These are phyloP conservation scores for Mycena crocata DNA, from an alignment of 768 basidiomycete genomes.

Conservation along the genomic window DNA sequence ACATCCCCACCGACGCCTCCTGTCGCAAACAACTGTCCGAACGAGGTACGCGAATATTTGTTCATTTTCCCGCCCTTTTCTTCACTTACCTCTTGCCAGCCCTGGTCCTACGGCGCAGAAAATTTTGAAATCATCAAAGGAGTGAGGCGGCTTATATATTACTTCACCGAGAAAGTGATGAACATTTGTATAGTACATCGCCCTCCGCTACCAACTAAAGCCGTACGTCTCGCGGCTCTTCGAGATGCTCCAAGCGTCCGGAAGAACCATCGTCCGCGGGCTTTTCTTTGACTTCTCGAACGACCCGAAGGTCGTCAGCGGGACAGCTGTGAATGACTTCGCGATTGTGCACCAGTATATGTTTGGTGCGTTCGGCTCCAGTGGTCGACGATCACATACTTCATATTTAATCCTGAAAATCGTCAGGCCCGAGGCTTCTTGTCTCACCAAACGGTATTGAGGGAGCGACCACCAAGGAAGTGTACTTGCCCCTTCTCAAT, in stretches of 20 bases:
- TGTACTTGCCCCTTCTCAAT: conserved; percentile 43
- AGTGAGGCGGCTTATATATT: conserved; percentile 31
- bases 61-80: not conserved
- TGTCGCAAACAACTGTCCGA: conserved; percentile 48
- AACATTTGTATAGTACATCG: conserved; percentile 43
- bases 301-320: conserved; percentile 42
- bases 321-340: conserved; percentile 43
- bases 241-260: conserved; percentile 44
- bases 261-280: conserved; percentile 46
- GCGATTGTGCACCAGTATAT: conserved; percentile 47
- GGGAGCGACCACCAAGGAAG: conserved; percentile 42
- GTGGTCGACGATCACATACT: not conserved
- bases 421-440: conserved; percentile 44
- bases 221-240: conserved; percentile 48
- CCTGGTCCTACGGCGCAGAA: conserved; percentile 51
- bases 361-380: conserved; percentile 41
- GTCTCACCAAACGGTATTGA: conserved; percentile 48
- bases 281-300: conserved; percentile 49
- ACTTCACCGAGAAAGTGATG: not conserved
- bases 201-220: conserved; percentile 49
- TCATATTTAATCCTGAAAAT: not conserved
- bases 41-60: conserved; percentile 39
- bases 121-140: conserved; percentile 50
- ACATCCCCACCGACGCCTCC: conserved; percentile 34
- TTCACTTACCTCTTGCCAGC: conserved; percentile 32